Base-by-base conservation (phyloP, 768 basidiomycete species). In the Pulveroboletus sp. region DNA sequence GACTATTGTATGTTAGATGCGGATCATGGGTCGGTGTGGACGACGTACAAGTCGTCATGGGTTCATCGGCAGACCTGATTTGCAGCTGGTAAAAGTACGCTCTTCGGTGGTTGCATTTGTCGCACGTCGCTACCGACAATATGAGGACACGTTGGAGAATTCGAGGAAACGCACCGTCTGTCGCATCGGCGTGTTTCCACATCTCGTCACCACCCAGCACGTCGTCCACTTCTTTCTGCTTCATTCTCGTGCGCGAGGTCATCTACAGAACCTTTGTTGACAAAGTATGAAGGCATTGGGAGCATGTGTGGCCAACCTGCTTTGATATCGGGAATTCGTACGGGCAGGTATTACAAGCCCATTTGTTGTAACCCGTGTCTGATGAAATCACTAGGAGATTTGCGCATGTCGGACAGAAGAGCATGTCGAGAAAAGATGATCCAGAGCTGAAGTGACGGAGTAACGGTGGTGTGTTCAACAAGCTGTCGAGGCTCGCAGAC, bases 11-110 rank as follows among this genome's bases (percentile, higher is more conserved):
- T 5, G 16, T 63, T 6, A 57, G 57, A 49, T 20, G 13, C 25
- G 35, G 41, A 21, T 17, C 38, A 33, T 20, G 27, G 8, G 27
- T 29, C 8, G 27, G 12, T 29, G 7, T 19, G 20, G 40, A 21
- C 49, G 49, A 50, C 63, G 53, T 37, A 67, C 63, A 64, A 7
- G 55, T 58, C 21, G 88, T 92, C 90, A 92, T 93, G 14, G 89
- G 90, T 61, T 94, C 91, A 62, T 93, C 91, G 0, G 90, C 91
- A 57, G 90, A 94, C 38, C 95, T 74, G 52, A 97, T 99, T 66
- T 99, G 97, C 13, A 98, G 74, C 72, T 97, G 94, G 64, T 94
- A 90, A 71, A 90, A 99, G 68, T 94, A 97, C 5, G 97, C 95
- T 41, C 84, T 73, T 39, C 80, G 76, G 63, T 85, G 75, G 62